A percentile compares a stretch with the other conserved stretches of the same genome.
phyloP scores from a whole-genome alignment of 2,329 filamentous ascomycete genomes.

The Colletotrichum sp. region DNA sequence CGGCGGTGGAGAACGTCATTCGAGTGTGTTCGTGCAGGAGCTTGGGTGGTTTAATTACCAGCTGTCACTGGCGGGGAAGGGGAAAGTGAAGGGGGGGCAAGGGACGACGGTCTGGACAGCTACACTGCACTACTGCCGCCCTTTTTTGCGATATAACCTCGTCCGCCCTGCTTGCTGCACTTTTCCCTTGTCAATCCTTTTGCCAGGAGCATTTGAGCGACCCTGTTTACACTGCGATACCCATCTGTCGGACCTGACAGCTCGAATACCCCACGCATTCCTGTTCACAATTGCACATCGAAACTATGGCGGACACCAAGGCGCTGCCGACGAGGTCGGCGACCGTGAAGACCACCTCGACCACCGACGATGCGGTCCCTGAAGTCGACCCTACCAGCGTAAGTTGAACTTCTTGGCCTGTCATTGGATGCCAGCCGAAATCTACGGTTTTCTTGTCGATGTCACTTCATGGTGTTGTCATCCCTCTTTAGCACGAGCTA shows the following conservation, averaged over 20 bases:
- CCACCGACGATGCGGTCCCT: constrained; percentile 61
- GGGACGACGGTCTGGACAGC: neutral
- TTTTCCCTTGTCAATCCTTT: neutral
- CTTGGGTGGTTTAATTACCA: constrained; percentile 17
- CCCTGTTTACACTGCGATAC: neutral
- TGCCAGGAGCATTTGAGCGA: neutral
- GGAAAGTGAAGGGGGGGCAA: neutral
- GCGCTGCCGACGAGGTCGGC: constrained; percentile 51
- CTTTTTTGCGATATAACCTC: constrained; percentile 3
- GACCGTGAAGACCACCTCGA: constrained; percentile 35
- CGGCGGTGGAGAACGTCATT: constrained; percentile 21
- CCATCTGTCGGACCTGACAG: neutral
- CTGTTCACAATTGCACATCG: constrained; percentile 26
- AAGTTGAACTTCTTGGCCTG: constrained; percentile 31
- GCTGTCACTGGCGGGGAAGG: constrained; percentile 14
- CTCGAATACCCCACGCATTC: neutral
- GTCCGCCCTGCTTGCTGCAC: neutral
- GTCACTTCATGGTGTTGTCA: neutral
- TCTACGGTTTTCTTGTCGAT: neutral
- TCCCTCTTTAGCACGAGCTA: neutral
- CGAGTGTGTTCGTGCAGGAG: constrained; percentile 10
- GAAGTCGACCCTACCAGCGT: constrained; percentile 64
- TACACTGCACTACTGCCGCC: neutral
- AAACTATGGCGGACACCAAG: constrained; percentile 33
- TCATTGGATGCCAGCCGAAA: neutral